phyloP scores from a whole-genome alignment of 2,329 filamentous ascomycete genomes.

The Tolypocladium album region DNA sequence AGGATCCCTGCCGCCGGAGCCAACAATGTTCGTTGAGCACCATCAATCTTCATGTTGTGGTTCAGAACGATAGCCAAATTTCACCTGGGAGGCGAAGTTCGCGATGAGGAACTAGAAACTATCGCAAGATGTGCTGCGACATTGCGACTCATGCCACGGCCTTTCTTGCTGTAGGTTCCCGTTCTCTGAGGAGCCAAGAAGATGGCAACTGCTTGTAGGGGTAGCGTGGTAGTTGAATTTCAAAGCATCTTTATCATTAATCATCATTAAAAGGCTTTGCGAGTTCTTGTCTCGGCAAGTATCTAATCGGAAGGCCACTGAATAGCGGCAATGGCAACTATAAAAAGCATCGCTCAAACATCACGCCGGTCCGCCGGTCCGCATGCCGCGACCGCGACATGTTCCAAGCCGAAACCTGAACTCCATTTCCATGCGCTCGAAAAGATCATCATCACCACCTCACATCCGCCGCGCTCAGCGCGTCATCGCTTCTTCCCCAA shows the following conservation, averaged over 20 bases:
- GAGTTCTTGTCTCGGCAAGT: background rate
- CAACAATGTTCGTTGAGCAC: background rate
- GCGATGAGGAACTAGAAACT: background rate
- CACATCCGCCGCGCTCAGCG: background rate
- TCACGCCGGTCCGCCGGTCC: background rate
- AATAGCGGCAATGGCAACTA: background rate
- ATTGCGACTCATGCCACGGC: background rate
- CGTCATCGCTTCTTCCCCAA: slow-evolving; percentile 25
- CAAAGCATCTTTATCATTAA: background rate
- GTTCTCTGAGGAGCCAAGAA: background rate
- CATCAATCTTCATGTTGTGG: background rate
- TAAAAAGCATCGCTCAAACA: background rate
- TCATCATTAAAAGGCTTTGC: background rate
- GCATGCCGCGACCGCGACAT: background rate
- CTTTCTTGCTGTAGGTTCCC: background rate
- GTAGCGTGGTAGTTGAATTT: background rate
- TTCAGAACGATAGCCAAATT: background rate
- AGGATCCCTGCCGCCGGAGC: background rate
- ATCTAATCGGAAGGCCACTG: background rate
- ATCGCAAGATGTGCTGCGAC: background rate
- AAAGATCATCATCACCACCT: background rate
- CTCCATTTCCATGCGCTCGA: background rate
- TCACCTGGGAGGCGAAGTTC: background rate
- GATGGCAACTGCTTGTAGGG: background rate
- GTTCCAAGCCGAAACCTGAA: background rate